phyloP scores from a whole-genome alignment of 2,329 filamentous ascomycete species.

The Botrytis byssoidea region DNA sequence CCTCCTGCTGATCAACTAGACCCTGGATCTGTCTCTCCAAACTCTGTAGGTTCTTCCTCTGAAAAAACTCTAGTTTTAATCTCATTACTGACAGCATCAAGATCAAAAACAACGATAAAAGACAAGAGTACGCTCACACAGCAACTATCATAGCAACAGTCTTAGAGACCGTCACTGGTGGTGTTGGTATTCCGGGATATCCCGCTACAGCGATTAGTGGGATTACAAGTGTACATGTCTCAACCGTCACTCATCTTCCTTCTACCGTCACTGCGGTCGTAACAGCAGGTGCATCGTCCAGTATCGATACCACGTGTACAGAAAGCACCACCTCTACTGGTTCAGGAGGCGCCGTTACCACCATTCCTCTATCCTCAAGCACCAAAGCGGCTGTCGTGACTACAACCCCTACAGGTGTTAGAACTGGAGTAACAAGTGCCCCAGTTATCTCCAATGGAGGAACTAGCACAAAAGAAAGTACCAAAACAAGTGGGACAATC shows the following conservation, averaged over 20 bases:
- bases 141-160: conserved; percentile 1
- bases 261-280: neutral
- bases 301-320: neutral
- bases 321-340: neutral
- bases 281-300: neutral
- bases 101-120: neutral
- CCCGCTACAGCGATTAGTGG: conserved; percentile 1
- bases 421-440: neutral
- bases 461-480: neutral
- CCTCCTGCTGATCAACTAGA: neutral
- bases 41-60: neutral
- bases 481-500: neutral
- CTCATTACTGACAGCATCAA: neutral
- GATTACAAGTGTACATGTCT: neutral
- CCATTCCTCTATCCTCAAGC: neutral
- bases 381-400: neutral
- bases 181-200: conserved; percentile 2
- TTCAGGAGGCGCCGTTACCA: neutral
- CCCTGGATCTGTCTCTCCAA: neutral
- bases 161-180: neutral
- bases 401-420: neutral
- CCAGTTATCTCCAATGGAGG: neutral
- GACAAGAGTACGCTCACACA: conserved; percentile 7
- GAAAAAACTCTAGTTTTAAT: neutral
- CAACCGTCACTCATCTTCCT: neutral